Conservation (phyloP, 2,329 filamentous ascomycete genomes). For the Curvularia sp. region DNA sequence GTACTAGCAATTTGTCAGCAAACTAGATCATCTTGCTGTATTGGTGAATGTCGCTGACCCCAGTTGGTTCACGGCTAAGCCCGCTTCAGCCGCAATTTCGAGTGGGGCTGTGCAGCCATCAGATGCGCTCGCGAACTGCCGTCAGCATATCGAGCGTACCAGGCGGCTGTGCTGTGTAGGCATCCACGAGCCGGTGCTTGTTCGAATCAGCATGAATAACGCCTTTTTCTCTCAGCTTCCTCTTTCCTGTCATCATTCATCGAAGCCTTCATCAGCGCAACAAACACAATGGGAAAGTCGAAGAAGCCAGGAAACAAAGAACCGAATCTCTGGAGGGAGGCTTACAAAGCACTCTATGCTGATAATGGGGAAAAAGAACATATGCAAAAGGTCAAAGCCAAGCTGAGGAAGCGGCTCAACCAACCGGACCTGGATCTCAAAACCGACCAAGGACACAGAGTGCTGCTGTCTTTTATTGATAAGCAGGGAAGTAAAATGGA, state of each 20-base stretch:
- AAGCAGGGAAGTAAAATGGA: constrained; percentile 14
- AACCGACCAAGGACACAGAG: constrained; percentile 24
- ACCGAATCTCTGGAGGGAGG: constrained; percentile 27
- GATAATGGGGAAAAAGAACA: constrained; percentile 22
- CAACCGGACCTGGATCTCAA: constrained; percentile 23
- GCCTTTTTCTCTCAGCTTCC: not conserved
- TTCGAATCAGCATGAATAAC: not conserved
- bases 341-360: constrained; percentile 21
- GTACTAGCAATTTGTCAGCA: not conserved
- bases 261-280: not conserved
- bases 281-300: not conserved
- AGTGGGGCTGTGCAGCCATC: not conserved
- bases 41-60: not conserved
- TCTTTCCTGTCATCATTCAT: not conserved
- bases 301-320: constrained; percentile 4
- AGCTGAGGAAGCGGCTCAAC: constrained; percentile 23
- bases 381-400: constrained; percentile 22
- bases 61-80: not conserved
- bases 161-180: not conserved
- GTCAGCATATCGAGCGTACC: not conserved
- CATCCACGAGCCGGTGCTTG: not conserved
- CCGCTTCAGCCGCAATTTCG: not conserved
- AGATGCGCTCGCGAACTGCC: not conserved
- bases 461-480: constrained; percentile 20
- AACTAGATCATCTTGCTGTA: not conserved